Evolutionary conservation across 768 basidiomycete genomes (phyloP).

Genomic region (Lactarius quietus): DNA sequence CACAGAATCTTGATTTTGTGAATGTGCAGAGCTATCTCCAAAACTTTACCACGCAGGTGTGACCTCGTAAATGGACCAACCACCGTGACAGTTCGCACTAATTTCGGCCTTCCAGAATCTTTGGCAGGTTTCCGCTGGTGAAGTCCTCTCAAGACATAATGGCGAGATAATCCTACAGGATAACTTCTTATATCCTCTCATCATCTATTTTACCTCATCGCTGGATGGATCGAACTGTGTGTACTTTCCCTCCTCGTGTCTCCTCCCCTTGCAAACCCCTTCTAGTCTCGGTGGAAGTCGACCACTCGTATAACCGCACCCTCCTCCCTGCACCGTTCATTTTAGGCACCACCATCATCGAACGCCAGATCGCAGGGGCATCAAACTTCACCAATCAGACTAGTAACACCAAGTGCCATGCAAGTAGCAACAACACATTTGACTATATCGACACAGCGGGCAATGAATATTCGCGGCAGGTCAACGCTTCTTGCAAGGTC

Average conservation of each 20-base stretch:
- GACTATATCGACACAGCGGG: conserved; percentile 50
- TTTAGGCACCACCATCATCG: conserved; percentile 51
- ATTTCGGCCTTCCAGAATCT: conserved; percentile 38
- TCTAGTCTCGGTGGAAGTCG: conserved; percentile 51
- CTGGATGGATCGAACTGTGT: conserved; percentile 35
- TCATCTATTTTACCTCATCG: conserved; percentile 32
- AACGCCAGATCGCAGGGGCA: conserved; percentile 58
- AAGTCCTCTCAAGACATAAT: conserved; percentile 47
- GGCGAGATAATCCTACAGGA: conserved; percentile 44
- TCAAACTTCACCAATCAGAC: conserved; percentile 44
- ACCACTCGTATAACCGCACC: conserved; percentile 65
- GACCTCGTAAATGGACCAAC: background rate
- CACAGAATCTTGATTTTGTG: conserved; percentile 56
- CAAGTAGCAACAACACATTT: conserved; percentile 68
- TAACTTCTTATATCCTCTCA: conserved; percentile 47
- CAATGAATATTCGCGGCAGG: conserved; percentile 36
- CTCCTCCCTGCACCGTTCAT: conserved; percentile 57
- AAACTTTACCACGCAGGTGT: conserved; percentile 41
- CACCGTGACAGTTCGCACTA: background rate
- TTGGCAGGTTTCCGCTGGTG: conserved; percentile 42
- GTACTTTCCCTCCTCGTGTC: conserved; percentile 3
- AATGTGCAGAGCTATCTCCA: conserved; percentile 61
- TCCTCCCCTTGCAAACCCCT: background rate
- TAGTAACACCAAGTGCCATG: conserved; percentile 55
- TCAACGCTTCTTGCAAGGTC: conserved; percentile 56